Conservation (phyloP, 345 rosid genomes). For the Lepidium africanum region DNA sequence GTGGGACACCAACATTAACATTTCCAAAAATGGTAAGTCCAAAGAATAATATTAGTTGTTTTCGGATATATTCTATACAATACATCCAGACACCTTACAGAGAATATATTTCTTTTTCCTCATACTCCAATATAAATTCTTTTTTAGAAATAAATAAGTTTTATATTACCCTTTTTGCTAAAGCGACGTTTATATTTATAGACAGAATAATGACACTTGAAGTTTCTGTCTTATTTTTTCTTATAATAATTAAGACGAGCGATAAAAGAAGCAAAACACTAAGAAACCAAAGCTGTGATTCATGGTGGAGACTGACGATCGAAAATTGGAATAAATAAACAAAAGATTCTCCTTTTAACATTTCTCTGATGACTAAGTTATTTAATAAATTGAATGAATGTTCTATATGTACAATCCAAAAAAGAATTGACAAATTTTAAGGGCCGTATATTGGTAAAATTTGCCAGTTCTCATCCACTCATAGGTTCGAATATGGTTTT, state of each 20-base stretch:
- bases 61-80: conserved; percentile 20
- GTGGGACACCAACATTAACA: conserved; percentile 25
- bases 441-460: neutral
- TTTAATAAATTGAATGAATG: neutral
- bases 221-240: neutral
- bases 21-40: conserved; percentile 25
- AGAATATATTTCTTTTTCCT: conserved; percentile 15
- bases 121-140: neutral
- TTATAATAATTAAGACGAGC: neutral
- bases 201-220: conserved; percentile 9
- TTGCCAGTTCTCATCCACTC: conserved; percentile 26
- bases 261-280: neutral
- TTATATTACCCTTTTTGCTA: conserved; percentile 22
- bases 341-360: neutral
- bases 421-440: conserved; percentile 2
- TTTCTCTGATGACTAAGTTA: neutral
- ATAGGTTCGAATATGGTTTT: conserved; percentile 1
- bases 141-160: neutral
- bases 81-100: conserved; percentile 22
- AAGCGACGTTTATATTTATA: conserved; percentile 1
- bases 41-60: conserved; percentile 21
- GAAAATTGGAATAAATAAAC: neutral
- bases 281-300: conserved; percentile 13
- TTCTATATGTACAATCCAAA: neutral
- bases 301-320: conserved; percentile 15